Evolutionary conservation across 140 eudicot species (phyloP), one percentile per base, ranked within the genome.

Genomic region (Ambrosia hybrid): DNA sequence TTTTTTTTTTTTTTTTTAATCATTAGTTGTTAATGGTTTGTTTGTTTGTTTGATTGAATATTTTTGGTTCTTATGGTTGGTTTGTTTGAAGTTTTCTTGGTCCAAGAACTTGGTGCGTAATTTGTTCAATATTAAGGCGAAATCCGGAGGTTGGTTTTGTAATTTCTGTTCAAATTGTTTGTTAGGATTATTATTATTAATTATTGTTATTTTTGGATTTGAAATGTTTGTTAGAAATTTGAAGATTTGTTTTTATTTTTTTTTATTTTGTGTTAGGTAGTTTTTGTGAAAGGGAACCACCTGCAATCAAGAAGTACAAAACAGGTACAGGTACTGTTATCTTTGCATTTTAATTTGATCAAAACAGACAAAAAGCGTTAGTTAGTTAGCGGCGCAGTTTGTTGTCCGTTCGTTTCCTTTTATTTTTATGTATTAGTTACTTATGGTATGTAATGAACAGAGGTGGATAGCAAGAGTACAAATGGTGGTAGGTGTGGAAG

Each of bases 51-150:
- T 52, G 5, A 53, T 3, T 4, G 1, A 15, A 26, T 13, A 64
- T 51, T 11, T 11, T 43, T 65, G 67, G 71, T 71, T 36, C 17
- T 52, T 43, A 70, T 41, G 52, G 4, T 49, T 65, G 45, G 13
- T 7, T 46, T 45, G 5, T 74, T 41, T 41, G 46, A 6, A 91
- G 97, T 86, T 91, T 70, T 87, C 95, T 17, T 92, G 98, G 96
- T 85, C 96, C 38, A 90, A 83, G 82, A 82, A 88, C 74, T 74
- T 92, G 74, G 95, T 92, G 26, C 82, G 96, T 41, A 92, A 87
- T 61, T 85, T 95, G 95, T 84, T 92, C 80, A 92, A 87, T 80
- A 78, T 85, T 83, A 92, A 84, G 89, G 67, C 89, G 70, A 92
- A 87, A 75, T 74, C 72, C 78, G 87, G 82, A 79, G 98, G 98